Conservation (phyloP, 768 basidiomycete genomes). For the Kwoniella europaea region DNA sequence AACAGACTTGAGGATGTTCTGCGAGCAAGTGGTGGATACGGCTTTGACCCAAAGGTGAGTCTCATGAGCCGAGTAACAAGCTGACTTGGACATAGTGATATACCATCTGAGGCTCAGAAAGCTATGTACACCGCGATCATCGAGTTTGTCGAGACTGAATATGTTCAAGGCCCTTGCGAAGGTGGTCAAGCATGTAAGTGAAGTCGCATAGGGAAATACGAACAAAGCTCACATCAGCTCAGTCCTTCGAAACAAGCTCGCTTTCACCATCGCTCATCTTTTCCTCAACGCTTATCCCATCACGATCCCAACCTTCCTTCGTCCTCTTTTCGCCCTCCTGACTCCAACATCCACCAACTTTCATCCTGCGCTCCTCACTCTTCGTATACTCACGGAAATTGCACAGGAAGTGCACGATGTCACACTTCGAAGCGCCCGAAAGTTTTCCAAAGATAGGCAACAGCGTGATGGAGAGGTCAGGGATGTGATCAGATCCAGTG, state of each 20-base stretch:
- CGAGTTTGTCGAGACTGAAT: constrained; percentile 85
- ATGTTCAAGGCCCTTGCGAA: constrained; percentile 82
- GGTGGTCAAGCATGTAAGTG: constrained; percentile 76
- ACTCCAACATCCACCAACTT: constrained; percentile 67
- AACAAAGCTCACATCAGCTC: constrained; percentile 34
- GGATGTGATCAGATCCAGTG: constrained; percentile 82
- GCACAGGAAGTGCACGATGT: constrained; percentile 97
- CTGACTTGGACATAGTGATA: constrained; percentile 47
- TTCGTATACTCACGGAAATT: constrained; percentile 90
- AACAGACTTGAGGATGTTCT: constrained; percentile 55
- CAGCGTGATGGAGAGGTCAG: constrained; percentile 81
- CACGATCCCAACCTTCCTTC: constrained; percentile 49
- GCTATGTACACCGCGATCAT: constrained; percentile 74
- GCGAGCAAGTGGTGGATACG: constrained; percentile 57
- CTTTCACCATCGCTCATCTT: constrained; percentile 56
- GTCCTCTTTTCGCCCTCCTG: constrained; percentile 50
- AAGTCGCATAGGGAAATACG: constrained; percentile 6
- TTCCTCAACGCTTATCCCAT: constrained; percentile 56
- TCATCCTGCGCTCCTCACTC: constrained; percentile 84
- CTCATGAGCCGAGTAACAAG: constrained; percentile 61
- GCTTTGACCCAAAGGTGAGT: constrained; percentile 50
- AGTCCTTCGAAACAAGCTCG: constrained; percentile 86
- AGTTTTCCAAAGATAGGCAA: constrained; percentile 72
- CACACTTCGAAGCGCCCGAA: constrained; percentile 83
- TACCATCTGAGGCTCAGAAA: constrained; percentile 47